phyloP scores from a whole-genome alignment of 495 filamentous ascomycete species.

The Glutinoglossum americanum region DNA sequence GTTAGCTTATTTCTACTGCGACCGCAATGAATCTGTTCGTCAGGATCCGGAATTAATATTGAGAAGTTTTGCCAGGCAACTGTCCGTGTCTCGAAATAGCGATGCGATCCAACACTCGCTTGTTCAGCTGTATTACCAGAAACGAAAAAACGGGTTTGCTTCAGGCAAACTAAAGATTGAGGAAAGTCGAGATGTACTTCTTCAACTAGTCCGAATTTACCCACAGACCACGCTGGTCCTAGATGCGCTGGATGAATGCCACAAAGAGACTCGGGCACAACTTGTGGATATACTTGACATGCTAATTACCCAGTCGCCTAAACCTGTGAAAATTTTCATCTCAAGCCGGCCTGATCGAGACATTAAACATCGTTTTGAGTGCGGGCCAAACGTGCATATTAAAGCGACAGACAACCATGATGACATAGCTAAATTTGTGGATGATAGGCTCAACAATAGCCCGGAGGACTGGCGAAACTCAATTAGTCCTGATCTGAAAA shows the following conservation, averaged over 20 bases:
- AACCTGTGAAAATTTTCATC: slow-evolving; percentile 23
- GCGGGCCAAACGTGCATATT: slow-evolving; percentile 16
- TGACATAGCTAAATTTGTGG: slow-evolving; percentile 14
- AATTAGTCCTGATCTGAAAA: neutral
- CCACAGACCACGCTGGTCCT: slow-evolving; percentile 6
- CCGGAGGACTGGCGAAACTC: neutral
- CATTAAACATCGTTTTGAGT: slow-evolving; percentile 12
- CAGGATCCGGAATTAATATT: neutral
- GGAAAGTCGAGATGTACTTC: neutral
- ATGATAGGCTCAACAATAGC: slow-evolving; percentile 4
- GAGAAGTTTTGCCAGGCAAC: neutral
- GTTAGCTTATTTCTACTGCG: slow-evolving; percentile 18
- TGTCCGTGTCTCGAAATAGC: neutral
- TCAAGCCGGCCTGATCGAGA: slow-evolving; percentile 22
- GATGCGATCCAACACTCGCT: neutral
- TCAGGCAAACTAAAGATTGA: neutral
- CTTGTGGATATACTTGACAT: neutral
- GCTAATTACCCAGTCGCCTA: slow-evolving; percentile 12
- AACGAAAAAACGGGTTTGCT: neutral
- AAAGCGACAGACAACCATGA: slow-evolving; percentile 14
- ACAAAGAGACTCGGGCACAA: neutral
- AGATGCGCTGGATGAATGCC: slow-evolving; percentile 13
- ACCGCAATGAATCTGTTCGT: slow-evolving; percentile 8
- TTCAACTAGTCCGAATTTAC: neutral
- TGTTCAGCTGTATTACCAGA: neutral